Evolutionary conservation across 768 basidiomycete species (phyloP).

Genomic region (Rhizopogon salebrosus): DNA sequence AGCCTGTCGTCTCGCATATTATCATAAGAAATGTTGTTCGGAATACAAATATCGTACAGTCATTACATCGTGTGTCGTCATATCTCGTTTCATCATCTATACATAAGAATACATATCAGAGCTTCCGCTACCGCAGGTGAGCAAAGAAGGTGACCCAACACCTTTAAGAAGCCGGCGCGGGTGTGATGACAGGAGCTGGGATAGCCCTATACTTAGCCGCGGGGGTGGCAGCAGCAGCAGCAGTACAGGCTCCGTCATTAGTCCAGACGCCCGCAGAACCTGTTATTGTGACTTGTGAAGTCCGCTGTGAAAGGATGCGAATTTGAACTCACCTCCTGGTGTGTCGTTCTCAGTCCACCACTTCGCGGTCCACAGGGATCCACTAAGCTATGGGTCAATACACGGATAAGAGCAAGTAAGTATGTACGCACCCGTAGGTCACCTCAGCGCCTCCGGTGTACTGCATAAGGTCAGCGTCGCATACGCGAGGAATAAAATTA

Average conservation of each 20-base stretch:
- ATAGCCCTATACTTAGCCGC: background rate
- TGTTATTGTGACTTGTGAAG: conserved; percentile 10
- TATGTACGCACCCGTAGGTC: conserved; percentile 32
- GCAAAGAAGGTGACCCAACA: background rate
- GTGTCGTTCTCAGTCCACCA: conserved; percentile 40
- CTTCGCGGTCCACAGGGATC: conserved; percentile 42
- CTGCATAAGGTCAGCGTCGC: conserved; percentile 15
- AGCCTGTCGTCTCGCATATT: too few relatives aligned
- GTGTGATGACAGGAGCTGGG: background rate
- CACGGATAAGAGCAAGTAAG: background rate
- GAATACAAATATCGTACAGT: background rate
- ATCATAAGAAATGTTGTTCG: too few relatives aligned
- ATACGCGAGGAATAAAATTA: background rate
- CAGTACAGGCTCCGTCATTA: conserved; percentile 48
- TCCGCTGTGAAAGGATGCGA: too few relatives aligned
- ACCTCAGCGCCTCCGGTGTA: conserved; percentile 38
- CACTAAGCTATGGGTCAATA: conserved; percentile 20
- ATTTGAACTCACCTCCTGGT: conserved; percentile 20
- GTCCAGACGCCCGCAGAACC: conserved; percentile 50
- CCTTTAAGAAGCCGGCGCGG: conserved; percentile 2
- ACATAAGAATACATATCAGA: background rate
- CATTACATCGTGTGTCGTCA: background rate
- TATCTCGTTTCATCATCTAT: background rate
- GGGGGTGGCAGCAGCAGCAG: background rate
- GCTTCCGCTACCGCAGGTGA: background rate